Conservation (phyloP, 805 yeast genomes). For the Lachancea cidri region DNA sequence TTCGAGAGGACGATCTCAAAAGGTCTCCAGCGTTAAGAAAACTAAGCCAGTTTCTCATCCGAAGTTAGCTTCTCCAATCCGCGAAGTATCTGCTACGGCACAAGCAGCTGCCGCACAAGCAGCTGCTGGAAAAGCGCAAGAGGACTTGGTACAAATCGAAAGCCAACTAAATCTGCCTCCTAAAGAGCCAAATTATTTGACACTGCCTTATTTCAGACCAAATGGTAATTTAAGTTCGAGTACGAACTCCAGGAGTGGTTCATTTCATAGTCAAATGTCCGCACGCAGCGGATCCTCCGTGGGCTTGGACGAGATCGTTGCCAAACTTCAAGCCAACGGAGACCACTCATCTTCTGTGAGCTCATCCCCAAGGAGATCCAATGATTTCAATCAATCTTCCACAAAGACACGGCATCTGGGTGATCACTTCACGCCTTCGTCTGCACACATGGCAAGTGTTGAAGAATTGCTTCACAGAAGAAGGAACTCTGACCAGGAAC, state of each 20-base stretch:
- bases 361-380: constrained; percentile 2
- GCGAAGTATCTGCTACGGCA: background rate
- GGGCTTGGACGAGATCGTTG: constrained; percentile 4
- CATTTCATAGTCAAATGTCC: constrained; percentile 1
- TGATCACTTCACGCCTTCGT: background rate
- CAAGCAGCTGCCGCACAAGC: constrained; percentile 8
- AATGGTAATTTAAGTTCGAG: background rate
- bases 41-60: background rate
- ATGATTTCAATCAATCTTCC: background rate
- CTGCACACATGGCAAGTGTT: background rate
- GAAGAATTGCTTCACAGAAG: background rate
- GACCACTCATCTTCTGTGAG: constrained; percentile 3
- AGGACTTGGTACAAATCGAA: constrained; percentile 11
- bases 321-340: constrained; percentile 4
- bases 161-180: constrained; percentile 1
- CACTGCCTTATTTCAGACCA: background rate
- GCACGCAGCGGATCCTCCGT: background rate
- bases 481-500: background rate
- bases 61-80: background rate
- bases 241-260: constrained; percentile 1
- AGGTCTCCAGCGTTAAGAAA: background rate
- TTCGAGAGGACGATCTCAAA: background rate
- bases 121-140: constrained; percentile 26
- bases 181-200: background rate
- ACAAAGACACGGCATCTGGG: background rate